Evolutionary conservation across 768 basidiomycete genomes (phyloP), one percentile per base, ranked within the genome.

Genomic region (Gloeostereum incarnatum): DNA sequence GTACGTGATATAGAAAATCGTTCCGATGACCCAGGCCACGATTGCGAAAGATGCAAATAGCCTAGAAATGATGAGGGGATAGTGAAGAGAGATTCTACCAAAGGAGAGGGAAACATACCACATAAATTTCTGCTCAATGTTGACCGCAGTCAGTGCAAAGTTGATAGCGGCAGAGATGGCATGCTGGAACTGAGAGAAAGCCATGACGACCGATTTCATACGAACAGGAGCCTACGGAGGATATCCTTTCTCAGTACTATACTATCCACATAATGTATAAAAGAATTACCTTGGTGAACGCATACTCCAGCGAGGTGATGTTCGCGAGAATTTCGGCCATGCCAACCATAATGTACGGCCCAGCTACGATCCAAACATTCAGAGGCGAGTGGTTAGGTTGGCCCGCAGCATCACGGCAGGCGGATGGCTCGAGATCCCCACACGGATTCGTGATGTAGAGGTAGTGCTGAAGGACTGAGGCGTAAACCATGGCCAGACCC

Each of bases 321-420:
- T 66, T 70, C 0, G 74, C 71, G 52, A 74, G 73, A 45, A 68
- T 68, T 55, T 78, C 74, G 11, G 69, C 52, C 43, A 78, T 61
- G 11, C 63, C 75, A 49, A 78, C 69, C 21, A 78, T 64, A 43
- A 73, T 65, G 53, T 75, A 75, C 0, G 31, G 20, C 9, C 81
- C 82, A 7, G 75, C 68, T 50, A 85, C 83, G 35, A 77, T 77
- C 83, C 83, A 86, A 8, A 87, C 81, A 42, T 77, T 82, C 13
- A 86, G 55, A 6, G 75, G 69, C 3, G 81, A 78, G 19, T 75
- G 71, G n/a, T 66, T n/a, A 52, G 76, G 53, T 51, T 75, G 42
- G 57, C 71, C 67, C 46, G 48, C 9, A 0, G 46, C 43, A 32
- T 64, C 60, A 24, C 36, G 34, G 47, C 60, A 66, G 4, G 59